These are phyloP conservation scores for Leccinum ochraceum DNA, from an alignment of 768 basidiomycete species.

Conservation along the genomic window DNA sequence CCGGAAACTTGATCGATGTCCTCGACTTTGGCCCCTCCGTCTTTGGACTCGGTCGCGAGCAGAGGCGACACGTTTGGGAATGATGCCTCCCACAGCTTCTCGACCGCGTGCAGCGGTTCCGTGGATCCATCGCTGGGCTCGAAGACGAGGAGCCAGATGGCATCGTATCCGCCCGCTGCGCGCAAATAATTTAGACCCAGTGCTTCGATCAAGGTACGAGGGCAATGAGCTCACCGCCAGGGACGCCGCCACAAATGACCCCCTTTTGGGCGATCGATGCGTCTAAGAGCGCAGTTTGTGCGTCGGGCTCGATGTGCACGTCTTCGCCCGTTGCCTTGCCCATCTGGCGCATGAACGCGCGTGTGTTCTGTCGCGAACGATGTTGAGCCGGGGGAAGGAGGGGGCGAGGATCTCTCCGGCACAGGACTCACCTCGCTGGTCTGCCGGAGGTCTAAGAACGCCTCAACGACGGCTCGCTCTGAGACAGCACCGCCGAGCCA, in stretches of 20 bases:
- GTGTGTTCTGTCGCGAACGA: constrained; percentile 56
- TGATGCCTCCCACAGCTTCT: constrained; percentile 59
- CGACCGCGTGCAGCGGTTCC: constrained; percentile 60
- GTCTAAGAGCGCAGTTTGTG: constrained; percentile 85
- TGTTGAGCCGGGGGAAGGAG: not conserved
- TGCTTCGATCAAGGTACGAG: not conserved
- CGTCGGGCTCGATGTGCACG: constrained; percentile 88
- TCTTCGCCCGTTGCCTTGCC: constrained; percentile 56
- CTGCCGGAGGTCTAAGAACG: constrained; percentile 58
- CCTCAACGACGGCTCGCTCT: constrained; percentile 43
- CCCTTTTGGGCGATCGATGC: constrained; percentile 75
- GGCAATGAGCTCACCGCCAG: constrained; percentile 69
- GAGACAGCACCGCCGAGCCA: constrained; percentile 38
- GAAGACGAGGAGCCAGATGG: constrained; percentile 89
- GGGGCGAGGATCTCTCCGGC: not conserved
- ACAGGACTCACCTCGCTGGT: constrained; percentile 53
- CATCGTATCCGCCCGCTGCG: constrained; percentile 95
- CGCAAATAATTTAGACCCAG: not conserved
- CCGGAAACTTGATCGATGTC: constrained; percentile 56
- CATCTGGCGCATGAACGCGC: constrained; percentile 82
- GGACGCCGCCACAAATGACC: constrained; percentile 92
- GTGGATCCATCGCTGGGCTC: constrained; percentile 51
- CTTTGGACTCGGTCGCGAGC: constrained; percentile 66
- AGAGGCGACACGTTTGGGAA: constrained; percentile 72
- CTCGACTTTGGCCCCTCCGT: constrained; percentile 67